phyloP scores from a whole-genome alignment of 2,329 filamentous ascomycete genomes.

The Sclerotinia subarctica region DNA sequence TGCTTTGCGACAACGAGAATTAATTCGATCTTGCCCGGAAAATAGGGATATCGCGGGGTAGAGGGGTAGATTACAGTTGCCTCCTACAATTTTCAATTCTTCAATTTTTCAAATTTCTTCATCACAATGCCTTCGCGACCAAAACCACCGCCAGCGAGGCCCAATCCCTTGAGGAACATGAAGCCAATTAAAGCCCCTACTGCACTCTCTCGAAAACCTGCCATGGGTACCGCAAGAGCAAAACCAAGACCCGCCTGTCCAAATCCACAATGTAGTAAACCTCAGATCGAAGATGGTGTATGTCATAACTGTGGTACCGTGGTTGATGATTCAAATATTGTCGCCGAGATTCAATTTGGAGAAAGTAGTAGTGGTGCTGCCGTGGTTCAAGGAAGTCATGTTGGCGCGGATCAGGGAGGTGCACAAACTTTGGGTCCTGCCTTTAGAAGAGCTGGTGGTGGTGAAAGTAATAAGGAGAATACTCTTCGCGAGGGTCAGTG shows the following conservation, averaged over 20 bases:
- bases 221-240: conserved; percentile 20
- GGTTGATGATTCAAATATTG: conserved; percentile 82
- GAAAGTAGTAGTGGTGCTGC: conserved; percentile 83
- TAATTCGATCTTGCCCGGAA: not conserved
- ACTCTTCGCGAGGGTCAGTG: conserved; percentile 50
- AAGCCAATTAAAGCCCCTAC: conserved; percentile 29
- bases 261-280: conserved; percentile 58
- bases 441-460: conserved; percentile 57
- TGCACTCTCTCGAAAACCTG: conserved; percentile 27
- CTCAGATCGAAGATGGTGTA: conserved; percentile 61
- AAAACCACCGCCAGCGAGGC: conserved; percentile 16
- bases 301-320: conserved; percentile 85
- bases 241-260: conserved; percentile 44
- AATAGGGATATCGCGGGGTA: conserved; percentile 22
- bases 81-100: conserved; percentile 3
- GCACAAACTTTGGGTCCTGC: conserved; percentile 55
- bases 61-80: not conserved
- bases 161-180: conserved; percentile 29
- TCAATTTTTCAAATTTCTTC: not conserved
- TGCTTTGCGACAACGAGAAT: not conserved
- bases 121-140: not conserved
- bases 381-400: conserved; percentile 84
- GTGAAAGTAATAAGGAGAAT: conserved; percentile 56
- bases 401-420: conserved; percentile 75
- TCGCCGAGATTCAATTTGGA: conserved; percentile 87